Evolutionary conservation across 2,329 filamentous ascomycete species (phyloP).

Genomic region (Beauveria sp.): DNA sequence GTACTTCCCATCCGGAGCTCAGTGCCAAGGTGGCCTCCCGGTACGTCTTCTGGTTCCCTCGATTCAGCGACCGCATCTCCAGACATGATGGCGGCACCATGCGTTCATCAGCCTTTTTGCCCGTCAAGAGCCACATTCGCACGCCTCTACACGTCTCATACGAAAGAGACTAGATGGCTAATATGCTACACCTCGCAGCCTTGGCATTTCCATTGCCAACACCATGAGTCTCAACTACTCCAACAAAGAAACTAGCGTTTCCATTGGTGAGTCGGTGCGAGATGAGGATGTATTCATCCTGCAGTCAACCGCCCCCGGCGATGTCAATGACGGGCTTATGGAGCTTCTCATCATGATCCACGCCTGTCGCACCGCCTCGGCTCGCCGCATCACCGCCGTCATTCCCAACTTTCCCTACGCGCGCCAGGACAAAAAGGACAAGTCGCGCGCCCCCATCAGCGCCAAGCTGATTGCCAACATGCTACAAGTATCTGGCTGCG

Average conservation of each 20-base stretch:
- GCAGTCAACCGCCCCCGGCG: conserved; percentile 87
- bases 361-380: conserved; percentile 63
- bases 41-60: conserved; percentile 22
- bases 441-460: conserved; percentile 88
- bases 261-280: conserved; percentile 89
- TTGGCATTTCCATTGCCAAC: conserved; percentile 71
- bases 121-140: background rate
- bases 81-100: background rate
- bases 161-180: background rate
- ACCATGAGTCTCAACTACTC: conserved; percentile 78
- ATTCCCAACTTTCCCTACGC: conserved; percentile 96
- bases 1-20: conserved; percentile 40
- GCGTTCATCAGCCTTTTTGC: background rate
- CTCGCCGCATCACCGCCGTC: conserved; percentile 87
- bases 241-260: conserved; percentile 82
- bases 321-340: conserved; percentile 98
- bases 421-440: conserved; percentile 94
- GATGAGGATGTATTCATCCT: conserved; percentile 98
- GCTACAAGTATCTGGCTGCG: conserved; percentile 86
- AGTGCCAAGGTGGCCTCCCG: conserved; percentile 37
- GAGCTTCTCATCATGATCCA: conserved; percentile 98
- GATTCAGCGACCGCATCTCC: background rate
- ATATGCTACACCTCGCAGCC: conserved; percentile 36
- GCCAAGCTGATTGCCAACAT: conserved; percentile 96
- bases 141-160: background rate